Base-by-base conservation (phyloP, 805 yeast species). In the Ogataea methylovora region DNA sequence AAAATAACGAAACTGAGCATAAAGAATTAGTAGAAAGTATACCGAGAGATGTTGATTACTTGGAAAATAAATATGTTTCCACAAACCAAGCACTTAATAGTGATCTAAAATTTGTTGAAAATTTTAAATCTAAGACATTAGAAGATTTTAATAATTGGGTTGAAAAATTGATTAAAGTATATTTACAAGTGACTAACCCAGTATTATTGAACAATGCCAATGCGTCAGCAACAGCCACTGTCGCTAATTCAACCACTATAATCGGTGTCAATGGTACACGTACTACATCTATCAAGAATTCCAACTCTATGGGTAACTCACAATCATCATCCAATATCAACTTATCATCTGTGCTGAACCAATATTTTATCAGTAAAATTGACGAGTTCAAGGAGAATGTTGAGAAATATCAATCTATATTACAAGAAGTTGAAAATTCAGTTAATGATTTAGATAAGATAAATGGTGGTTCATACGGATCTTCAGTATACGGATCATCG, bases 41-140 rank as follows among this genome's bases (percentile, higher is more conserved):
- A 34, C 92, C 92, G 5, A 69, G 79, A 44, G 94, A 84, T 51
- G 72, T 80, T 26, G 67, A 67, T 38, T 84, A 70, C 48, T 56
- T 84, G 41, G 73, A 71, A 35, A 74, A 76, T 43, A 74, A 74
- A 40, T 71, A 77, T 41, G 65, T 75, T 2, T 68, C 80, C 5
- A 73, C 84, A 3, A 78, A 73, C 43, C 86, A 78, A 54, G 83
- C 86, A 3, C 49, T 73, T 34, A 60, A 63, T 12, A 65, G 63
- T 38, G 78, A 73, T 47, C 42, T 69, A 34, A 69, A 66, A 40
- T 62, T 64, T 37, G 60, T 72, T 9, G 64, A 60, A 14, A 57
- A 59, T 14, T 61, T 73, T 39, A 73, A 72, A 30, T 34, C 51
- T n/a, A 48, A 55, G 34, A 60, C 61, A 6, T 37, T 60, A 17